Evolutionary conservation across 768 basidiomycete genomes (phyloP), one percentile per base, ranked within the genome.

Genomic region (Suillus ampliporus): DNA sequence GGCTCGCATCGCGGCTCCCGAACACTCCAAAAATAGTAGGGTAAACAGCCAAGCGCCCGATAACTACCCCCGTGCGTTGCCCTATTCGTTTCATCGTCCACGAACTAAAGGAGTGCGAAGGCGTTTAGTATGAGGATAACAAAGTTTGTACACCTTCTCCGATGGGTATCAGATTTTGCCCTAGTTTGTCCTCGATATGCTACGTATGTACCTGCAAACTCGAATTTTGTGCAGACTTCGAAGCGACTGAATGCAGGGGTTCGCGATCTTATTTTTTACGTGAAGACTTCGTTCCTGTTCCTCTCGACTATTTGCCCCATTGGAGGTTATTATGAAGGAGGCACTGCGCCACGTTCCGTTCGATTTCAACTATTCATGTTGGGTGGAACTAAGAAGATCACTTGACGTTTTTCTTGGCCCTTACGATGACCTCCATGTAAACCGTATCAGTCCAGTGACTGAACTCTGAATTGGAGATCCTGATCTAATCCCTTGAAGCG

Each of bases 281-380:
- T 53, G 51, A 53, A 53, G n/a, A 21, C 34, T 37, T 38, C 2
- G 38, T 56, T 56, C 40, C 53, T 38, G 37, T 37, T 23, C 53
- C 53, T 35, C 48, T 31, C 17, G 19, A 50, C 17, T 10, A 28
- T 4, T 37, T 10, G 1, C 4, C 14, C 8, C 7, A 52, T 34
- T 52, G 21, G 23, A 23, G n/a, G 41, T n/a, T 17, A 17, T 31
- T 31, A 31, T 44, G 5, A 35, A 31, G 34, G 53, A 11, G 9
- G 37, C 15, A 54, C 15, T 38, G 26, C 17, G 54, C 54, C 54
- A 17, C 54, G 11, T 40, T 19, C 26, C 11, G 53, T 54, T 54
- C 14, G 15, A 28, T 28, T 28, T 17, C 15, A 28, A 34, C 50
- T 2, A 51, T 51, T 31, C 31, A 6, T 34, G 50, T 34, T 19